Base-by-base conservation (phyloP, 768 basidiomycete genomes). In the Serpula lacrymans region DNA sequence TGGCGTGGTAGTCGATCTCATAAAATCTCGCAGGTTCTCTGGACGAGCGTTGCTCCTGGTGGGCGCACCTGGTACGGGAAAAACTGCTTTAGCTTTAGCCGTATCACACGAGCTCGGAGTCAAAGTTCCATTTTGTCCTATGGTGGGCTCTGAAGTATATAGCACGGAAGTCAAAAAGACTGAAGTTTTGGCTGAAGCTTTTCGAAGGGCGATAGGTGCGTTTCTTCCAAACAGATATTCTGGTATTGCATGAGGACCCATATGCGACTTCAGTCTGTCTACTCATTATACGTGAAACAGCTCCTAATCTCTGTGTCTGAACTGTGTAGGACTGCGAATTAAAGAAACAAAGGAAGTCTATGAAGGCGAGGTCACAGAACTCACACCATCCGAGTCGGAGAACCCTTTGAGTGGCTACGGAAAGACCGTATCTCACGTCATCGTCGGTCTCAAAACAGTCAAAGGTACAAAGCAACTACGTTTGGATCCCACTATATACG, bases 301-400 rank as follows among this genome's bases (percentile, higher is more conserved):
- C 11, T 11, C 10, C 17, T 23, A 28, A 41, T 18, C 31, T 40
- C 12, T 21, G 16, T 17, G 16, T 33, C 18, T 12, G 13, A 17
- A 32, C 31, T 21, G 24, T 20, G 9, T 58, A 94, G 94, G 95
- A 34, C 76, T 98, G 26, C 82, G 95, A 60, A 96, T 98, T 72
- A 98, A 98, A 64, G 96, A 98, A 65, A 97, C 94, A 5, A 98
- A 99, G 60, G 92, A 96, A 57, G 93, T 98, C 6, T 98, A 94
- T 63, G 95, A 98, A 62, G 95, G 96, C 45, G 95, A 99, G 66
- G 88, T 99, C 13, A 98, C 95, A 7, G 95, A 98, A 57, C 68
- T 98, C 45, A 96, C 95, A 3, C 96, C 96, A 3, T 81, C 90
- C 16, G 96, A 98, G 67, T 78, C 95, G 11, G 95, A 98, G 63